Base-by-base conservation (phyloP, 192 early-diverging fungal species). In the Coemansia sp. region DNA sequence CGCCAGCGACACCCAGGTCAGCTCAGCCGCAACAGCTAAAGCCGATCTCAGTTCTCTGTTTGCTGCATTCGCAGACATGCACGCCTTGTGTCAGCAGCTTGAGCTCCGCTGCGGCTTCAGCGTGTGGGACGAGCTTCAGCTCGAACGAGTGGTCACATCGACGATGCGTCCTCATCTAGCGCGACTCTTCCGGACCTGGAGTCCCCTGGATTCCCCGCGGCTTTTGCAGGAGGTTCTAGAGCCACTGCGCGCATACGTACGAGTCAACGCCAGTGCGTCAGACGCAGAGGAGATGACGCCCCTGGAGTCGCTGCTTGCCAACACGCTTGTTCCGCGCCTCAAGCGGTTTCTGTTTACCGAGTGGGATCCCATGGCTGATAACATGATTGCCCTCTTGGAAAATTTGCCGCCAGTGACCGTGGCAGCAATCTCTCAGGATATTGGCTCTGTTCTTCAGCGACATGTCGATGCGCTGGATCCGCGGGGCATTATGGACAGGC, bases 291-390 rank as follows among this genome's bases (percentile, higher is more conserved):
- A 39, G 12, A 66, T 74, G 75, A 68, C 75, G 3, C 80, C 80
- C 14, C 59, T 76, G 55, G 80, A 77, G 39, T 83, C 80, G 7
- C 39, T 83, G 33, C 80, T 83, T 18, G 60, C 45, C 28, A 34
- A 28, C 32, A 64, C 67, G 14, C 56, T 73, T 4, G 64, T 77
- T 15, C 80, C 80, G 2, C 68, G 80, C 8, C 64, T 83, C 36
- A 74, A 66, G 57, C 72, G 60, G 69, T 74, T 72, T 61, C 43
- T 77, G 32, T 41, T 64, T 36, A 83, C 71, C 8, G 67, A 72
- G 41, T 83, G 80, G 80, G 72, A 70, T n/a, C 72, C 75, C 7
- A 64, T 73, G 64, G 57, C 75, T 1, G 80, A 83, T 28, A 45
- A 22, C 22, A 43, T 83, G 18, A 35, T 53, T 2, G 34, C 33